phyloP scores from a whole-genome alignment of 2,329 filamentous ascomycete species.

The Hypoxylon sp. region DNA sequence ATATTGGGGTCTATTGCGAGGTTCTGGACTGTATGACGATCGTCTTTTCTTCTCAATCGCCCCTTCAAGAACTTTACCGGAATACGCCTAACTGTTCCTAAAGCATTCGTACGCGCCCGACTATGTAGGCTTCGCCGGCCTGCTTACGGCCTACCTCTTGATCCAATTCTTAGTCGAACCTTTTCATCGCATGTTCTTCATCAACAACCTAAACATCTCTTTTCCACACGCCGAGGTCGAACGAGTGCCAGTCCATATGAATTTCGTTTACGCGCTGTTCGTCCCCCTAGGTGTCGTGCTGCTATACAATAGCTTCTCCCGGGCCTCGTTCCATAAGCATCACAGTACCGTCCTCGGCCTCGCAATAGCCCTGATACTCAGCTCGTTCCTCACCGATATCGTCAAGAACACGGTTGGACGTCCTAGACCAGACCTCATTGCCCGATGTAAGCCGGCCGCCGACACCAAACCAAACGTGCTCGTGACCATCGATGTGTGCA shows the following conservation, averaged over 20 bases:
- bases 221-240: slow-evolving; percentile 89
- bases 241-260: slow-evolving; percentile 83
- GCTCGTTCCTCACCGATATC: slow-evolving; percentile 86
- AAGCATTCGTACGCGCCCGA: slow-evolving; percentile 89
- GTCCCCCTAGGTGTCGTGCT: slow-evolving; percentile 77
- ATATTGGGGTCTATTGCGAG: slow-evolving; percentile 55
- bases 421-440: slow-evolving; percentile 73
- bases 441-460: slow-evolving; percentile 80
- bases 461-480: slow-evolving; percentile 64
- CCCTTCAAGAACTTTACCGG: neutral
- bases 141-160: slow-evolving; percentile 77
- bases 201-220: slow-evolving; percentile 86
- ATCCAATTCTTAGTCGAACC: slow-evolving; percentile 79
- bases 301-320: slow-evolving; percentile 72
- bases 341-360: slow-evolving; percentile 89
- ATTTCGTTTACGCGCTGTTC: slow-evolving; percentile 82
- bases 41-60: neutral
- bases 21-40: slow-evolving; percentile 63
- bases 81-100: slow-evolving; percentile 27
- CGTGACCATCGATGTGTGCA: slow-evolving; percentile 78
- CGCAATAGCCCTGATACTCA: slow-evolving; percentile 79
- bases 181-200: slow-evolving; percentile 94
- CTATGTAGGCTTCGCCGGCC: slow-evolving; percentile 80
- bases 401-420: slow-evolving; percentile 90
- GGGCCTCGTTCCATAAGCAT: slow-evolving; percentile 79